These are phyloP conservation scores for Amborella trichopoda DNA, from an alignment of 164 flowering plant species.

Conservation along the genomic window DNA sequence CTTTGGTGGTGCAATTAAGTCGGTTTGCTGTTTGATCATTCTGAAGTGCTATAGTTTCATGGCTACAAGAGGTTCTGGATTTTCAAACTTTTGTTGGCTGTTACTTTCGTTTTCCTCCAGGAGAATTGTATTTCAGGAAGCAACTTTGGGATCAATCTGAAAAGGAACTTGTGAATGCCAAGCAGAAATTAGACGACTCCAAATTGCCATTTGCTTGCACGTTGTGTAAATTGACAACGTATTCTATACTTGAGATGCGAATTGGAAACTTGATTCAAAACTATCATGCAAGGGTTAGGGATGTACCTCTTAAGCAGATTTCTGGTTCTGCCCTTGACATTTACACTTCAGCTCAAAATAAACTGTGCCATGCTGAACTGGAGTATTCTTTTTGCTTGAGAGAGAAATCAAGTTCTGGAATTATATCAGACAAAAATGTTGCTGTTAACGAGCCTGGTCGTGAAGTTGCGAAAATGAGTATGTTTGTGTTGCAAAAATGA, in stretches of 20 bases:
- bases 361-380: conserved; percentile 11
- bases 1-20: too few relatives aligned
- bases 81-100: too few relatives aligned
- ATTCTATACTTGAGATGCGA: conserved; percentile 14
- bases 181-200: conserved; percentile 11
- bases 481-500: too few relatives aligned
- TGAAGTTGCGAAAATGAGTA: not conserved
- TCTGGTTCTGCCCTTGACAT: conserved; percentile 8
- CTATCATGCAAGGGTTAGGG: not conserved
- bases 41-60: too few relatives aligned
- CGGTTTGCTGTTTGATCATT: too few relatives aligned
- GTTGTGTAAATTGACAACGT: conserved; percentile 16
- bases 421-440: not conserved
- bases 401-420: not conserved
- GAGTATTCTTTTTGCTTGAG: conserved; percentile 3
- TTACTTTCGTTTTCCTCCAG: too few relatives aligned
- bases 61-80: too few relatives aligned
- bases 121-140: conserved; percentile 21
- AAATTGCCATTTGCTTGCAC: conserved; percentile 11
- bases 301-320: conserved; percentile 1
- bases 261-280: conserved; percentile 17
- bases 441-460: not conserved
- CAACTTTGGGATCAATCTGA: conserved; percentile 20
- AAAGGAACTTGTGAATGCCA: conserved; percentile 14
- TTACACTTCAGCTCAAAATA: conserved; percentile 14